Evolutionary conservation across 2,329 filamentous ascomycete genomes (phyloP).

Genomic region (Lachnellula suecica): DNA sequence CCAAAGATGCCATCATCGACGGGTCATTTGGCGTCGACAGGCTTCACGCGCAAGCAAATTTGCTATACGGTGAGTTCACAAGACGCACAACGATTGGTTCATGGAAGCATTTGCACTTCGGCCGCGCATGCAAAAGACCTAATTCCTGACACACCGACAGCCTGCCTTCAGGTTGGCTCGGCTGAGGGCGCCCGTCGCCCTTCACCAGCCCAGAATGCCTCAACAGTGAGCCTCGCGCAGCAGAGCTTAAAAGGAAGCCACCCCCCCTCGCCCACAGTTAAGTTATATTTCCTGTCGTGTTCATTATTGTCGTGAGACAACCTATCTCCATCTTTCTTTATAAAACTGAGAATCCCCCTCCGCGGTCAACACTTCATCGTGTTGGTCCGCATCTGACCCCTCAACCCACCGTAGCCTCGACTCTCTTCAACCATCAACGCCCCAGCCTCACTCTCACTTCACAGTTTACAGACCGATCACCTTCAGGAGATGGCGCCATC

Average conservation of each 20-base stretch:
- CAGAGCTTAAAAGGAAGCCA: not conserved
- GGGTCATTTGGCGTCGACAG: too few species aligned
- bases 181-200: constrained; percentile 6
- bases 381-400: not conserved
- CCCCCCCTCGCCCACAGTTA: not conserved
- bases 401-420: not conserved
- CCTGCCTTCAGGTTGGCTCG: constrained; percentile 11
- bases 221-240: not conserved
- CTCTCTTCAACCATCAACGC: not conserved
- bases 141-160: constrained; percentile 15
- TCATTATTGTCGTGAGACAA: not conserved
- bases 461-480: constrained; percentile 4
- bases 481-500: not conserved
- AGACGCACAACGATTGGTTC: too few species aligned
- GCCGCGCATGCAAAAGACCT: too few species aligned
- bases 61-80: too few species aligned
- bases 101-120: not conserved
- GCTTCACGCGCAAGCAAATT: too few species aligned
- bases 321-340: not conserved
- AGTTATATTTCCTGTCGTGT: not conserved
- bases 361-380: not conserved
- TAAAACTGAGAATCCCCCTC: not conserved
- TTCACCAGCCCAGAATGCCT: not conserved
- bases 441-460: not conserved
- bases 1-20: too few species aligned